A percentile compares a stretch with the other conserved stretches of the same genome.
phyloP scores from a whole-genome alignment of 139 green algal genomes.

The Desmodesmus armatus region DNA sequence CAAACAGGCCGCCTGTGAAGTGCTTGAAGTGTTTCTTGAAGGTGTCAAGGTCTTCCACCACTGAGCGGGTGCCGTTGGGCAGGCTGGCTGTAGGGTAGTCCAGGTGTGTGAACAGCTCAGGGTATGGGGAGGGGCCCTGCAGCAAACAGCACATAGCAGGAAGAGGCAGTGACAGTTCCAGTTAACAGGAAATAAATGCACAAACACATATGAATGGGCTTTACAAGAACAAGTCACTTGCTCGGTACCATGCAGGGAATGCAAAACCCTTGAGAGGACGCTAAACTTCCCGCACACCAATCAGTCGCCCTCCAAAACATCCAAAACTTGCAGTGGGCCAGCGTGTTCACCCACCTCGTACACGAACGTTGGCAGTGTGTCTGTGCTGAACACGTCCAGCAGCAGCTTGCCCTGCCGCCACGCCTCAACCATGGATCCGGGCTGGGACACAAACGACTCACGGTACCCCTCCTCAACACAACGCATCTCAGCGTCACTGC shows the following conservation, averaged over 20 bases:
- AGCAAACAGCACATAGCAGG: not conserved
- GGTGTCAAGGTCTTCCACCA: not conserved
- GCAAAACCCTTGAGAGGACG: too few relatives aligned
- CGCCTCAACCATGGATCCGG: not conserved
- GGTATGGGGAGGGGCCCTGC: not conserved
- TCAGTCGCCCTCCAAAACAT: not conserved
- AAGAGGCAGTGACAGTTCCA: too few relatives aligned
- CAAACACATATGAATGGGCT: too few relatives aligned
- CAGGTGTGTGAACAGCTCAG: slow-evolving; percentile 1
- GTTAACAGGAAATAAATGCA: not conserved
- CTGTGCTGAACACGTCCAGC: not conserved
- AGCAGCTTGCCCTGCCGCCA: not conserved
- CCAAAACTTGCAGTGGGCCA: not conserved
- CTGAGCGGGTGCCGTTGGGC: not conserved
- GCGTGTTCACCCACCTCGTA: not conserved
- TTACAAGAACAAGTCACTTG: too few relatives aligned
- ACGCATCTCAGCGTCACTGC: not conserved
- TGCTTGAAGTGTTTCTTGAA: not conserved
- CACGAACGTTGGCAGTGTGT: not conserved
- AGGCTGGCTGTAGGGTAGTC: not conserved
- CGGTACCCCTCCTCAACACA: not conserved
- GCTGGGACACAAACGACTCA: not conserved
- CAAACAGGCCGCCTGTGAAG: not conserved
- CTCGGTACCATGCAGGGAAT: too few relatives aligned
- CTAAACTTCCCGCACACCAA: too few relatives aligned